Evolutionary conservation across 352 stramenopile species (phyloP).

Genomic region (Phytophthora sansomeana): DNA sequence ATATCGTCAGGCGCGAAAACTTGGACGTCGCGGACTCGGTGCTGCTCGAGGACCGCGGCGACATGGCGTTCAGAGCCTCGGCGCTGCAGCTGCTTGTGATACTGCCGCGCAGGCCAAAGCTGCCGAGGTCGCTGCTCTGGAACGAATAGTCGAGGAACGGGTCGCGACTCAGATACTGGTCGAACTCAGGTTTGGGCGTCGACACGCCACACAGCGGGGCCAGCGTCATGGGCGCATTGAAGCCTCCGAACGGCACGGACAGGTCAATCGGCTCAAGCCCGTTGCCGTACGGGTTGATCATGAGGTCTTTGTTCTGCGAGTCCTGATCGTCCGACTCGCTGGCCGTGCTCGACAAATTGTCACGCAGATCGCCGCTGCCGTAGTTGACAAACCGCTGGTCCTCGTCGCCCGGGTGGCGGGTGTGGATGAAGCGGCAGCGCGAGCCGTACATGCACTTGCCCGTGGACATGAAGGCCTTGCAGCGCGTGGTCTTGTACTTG

Average conservation of each 20-base stretch:
- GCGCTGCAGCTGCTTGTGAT: constrained; percentile 40
- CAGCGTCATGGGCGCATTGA: constrained; percentile 62
- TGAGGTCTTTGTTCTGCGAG: constrained; percentile 52
- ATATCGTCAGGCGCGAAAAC: constrained; percentile 82
- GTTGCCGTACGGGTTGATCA: constrained; percentile 77
- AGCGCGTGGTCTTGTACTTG: constrained; percentile 93
- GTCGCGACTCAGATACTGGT: constrained; percentile 55
- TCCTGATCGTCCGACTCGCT: constrained; percentile 80
- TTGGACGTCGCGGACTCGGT: constrained; percentile 49
- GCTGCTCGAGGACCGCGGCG: constrained; percentile 42
- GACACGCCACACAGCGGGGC: constrained; percentile 49
- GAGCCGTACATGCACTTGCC: constrained; percentile 90
- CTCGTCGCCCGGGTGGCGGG: constrained; percentile 36
- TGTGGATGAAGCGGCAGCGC: constrained; percentile 91
- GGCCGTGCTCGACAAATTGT: constrained; percentile 62
- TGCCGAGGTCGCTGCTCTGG: constrained; percentile 43
- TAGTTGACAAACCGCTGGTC: constrained; percentile 49
- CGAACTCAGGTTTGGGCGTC: constrained; percentile 38
- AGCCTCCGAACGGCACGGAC: constrained; percentile 67
- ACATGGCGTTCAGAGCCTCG: constrained; percentile 46
- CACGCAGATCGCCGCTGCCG: constrained; percentile 44
- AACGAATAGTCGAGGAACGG: constrained; percentile 60
- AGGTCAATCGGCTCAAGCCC: constrained; percentile 69
- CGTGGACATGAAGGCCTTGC: constrained; percentile 88
- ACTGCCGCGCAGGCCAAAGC: constrained; percentile 33